These are phyloP conservation scores for Coemansia sp. DNA, from an alignment of 192 early-diverging fungal species.

Conservation along the genomic window DNA sequence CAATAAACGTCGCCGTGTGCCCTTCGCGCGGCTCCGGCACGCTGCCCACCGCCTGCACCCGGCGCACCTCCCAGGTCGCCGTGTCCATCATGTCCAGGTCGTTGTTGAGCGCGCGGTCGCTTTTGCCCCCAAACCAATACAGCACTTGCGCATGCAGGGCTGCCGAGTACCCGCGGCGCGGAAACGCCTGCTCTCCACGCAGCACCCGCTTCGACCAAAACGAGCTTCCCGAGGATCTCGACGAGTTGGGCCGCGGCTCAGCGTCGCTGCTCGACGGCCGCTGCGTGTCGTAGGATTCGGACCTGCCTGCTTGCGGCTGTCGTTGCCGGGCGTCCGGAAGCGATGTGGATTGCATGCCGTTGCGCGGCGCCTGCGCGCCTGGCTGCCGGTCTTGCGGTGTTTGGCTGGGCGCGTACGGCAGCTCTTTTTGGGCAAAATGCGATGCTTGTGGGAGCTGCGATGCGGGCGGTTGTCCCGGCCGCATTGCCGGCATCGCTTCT, in stretches of 20 bases:
- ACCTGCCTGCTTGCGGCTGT: not conserved
- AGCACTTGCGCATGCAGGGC: conserved; percentile 39
- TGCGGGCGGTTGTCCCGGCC: conserved; percentile 4
- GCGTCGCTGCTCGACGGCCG: not conserved
- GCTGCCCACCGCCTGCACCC: conserved; percentile 25
- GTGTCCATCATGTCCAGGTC: conserved; percentile 48
- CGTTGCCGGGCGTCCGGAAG: conserved; percentile 22
- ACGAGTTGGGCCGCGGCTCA: not conserved
- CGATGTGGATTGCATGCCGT: conserved; percentile 23
- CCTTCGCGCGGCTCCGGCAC: conserved; percentile 46
- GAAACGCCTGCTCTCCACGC: conserved; percentile 35
- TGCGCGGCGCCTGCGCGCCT: conserved; percentile 10
- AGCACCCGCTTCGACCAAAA: conserved; percentile 45
- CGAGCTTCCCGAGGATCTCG: conserved; percentile 13
- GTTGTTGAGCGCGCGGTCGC: conserved; percentile 33
- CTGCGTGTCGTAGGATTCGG: not conserved
- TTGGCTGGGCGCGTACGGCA: conserved; percentile 2
- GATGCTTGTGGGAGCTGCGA: conserved; percentile 5
- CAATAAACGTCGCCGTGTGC: conserved; percentile 52
- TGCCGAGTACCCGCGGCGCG: conserved; percentile 51
- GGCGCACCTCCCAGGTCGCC: conserved; percentile 33
- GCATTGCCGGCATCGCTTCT: conserved; percentile 7
- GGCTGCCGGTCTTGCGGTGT: conserved; percentile 11
- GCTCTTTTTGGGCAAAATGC: conserved; percentile 19
- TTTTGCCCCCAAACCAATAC: conserved; percentile 53